These are phyloP conservation scores for Discostella pseudostelligera DNA, from an alignment of 108 stramenopile genomes.

Conservation along the genomic window DNA sequence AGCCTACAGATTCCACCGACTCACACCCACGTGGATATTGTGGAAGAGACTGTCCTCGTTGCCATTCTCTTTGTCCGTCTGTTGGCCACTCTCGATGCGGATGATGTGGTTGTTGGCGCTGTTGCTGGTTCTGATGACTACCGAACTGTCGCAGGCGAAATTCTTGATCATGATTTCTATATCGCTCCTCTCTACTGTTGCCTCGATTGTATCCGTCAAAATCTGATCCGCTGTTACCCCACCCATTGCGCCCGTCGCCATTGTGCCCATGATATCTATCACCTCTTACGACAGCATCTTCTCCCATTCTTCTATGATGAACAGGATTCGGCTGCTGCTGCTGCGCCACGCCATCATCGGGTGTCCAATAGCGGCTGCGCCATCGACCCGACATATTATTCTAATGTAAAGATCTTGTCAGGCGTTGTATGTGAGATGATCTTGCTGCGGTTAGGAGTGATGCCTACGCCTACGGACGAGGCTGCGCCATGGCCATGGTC, in stretches of 20 bases:
- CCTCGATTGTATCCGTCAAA: no score
- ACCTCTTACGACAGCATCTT: not conserved
- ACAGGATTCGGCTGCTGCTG: not conserved
- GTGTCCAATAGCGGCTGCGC: constrained; percentile 15
- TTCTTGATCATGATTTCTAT: no score
- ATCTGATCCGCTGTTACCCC: not conserved
- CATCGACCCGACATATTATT: constrained; percentile 20
- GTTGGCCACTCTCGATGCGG: not conserved
- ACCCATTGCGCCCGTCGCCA: not conserved
- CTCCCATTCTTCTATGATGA: not conserved
- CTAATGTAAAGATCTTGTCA: no score
- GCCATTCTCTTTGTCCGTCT: constrained; percentile 3
- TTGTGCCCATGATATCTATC: not conserved
- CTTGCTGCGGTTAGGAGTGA: no score
- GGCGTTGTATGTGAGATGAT: no score
- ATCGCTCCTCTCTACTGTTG: no score
- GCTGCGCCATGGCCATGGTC: no score
- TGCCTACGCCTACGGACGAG: no score
- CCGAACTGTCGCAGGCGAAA: no score
- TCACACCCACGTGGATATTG: not conserved
- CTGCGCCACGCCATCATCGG: not conserved
- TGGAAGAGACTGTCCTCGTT: constrained; percentile 8
- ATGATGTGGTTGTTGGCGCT: constrained; percentile 3
- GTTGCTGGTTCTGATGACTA: constrained; percentile 1
- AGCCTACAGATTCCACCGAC: not conserved